Base-by-base conservation (phyloP, 1,139 yeast genomes). In the Protomyces inouyei region DNA sequence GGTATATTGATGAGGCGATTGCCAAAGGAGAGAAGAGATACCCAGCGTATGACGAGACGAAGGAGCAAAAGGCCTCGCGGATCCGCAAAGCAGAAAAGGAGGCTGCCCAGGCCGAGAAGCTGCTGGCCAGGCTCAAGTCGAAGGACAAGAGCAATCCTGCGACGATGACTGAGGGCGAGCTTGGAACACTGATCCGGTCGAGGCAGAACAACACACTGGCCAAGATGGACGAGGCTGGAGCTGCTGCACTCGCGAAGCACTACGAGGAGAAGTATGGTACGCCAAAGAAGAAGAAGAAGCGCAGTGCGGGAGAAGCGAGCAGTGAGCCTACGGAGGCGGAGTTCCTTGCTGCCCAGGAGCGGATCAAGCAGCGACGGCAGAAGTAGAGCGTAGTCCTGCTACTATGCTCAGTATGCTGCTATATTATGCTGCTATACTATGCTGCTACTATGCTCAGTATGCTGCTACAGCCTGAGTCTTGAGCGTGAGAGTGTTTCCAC, bases 61-160 rank as follows among this genome's bases (percentile, higher is more conserved):
- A 51, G 14, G 55, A 9, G 73, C 86, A 65, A 74, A 77, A 70
- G 74, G 80, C 60, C 75, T 79, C 72, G 81, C 81, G 63, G 77
- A 76, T 71, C 81, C 79, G 71, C 67, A 78, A 78, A 63, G 76
- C 84, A 57, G 80, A 80, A 23, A 80, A 78, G 69, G 93, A 87
- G 71, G 88, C 89, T 3, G 77, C 79, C 66, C 89, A 87, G 71
- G 95, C 95, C 0, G 87, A 82, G 66, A 82, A 80, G 69, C 75
- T 85, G 70, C 83, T 85, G 68, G 76, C 78, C 67, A 78, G 79
- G 69, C 75, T 86, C 45, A 80, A 82, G 1, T 64, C 73, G 48
- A 74, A 75, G 66, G 74, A 77, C 45, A 43, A 43, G 48, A 43
- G 48, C 25, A 75, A 75, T 55, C 76, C 73, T 10, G 65, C 66